These are phyloP conservation scores for Chytriomyces sp. DNA, from an alignment of 192 early-diverging fungal species.

Conservation along the genomic window DNA sequence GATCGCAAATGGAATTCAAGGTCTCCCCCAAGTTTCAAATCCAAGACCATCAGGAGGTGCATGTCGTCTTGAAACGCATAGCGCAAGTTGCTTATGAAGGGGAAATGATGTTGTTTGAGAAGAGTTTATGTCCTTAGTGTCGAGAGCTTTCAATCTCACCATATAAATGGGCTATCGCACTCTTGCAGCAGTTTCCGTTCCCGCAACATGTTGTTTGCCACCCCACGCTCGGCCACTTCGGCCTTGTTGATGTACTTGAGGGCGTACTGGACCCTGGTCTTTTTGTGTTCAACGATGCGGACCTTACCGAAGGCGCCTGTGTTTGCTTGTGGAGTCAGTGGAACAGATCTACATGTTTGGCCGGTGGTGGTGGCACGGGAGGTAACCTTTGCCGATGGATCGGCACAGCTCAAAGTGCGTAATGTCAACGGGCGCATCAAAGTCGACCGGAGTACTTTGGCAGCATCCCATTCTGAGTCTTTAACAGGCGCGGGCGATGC, in stretches of 20 bases:
- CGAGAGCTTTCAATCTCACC: too few relatives aligned
- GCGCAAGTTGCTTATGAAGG: slow-evolving; percentile 79
- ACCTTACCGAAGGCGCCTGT: slow-evolving; percentile 39
- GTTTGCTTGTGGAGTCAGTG: too few relatives aligned
- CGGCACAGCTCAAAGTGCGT: slow-evolving; percentile 81
- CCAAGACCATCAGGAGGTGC: slow-evolving; percentile 91
- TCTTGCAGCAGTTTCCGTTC: slow-evolving; percentile 87
- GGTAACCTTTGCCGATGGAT: slow-evolving; percentile 72
- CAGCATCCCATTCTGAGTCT: too few relatives aligned
- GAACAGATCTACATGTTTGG: neutral
- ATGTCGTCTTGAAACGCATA: slow-evolving; percentile 97
- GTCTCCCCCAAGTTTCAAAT: slow-evolving; percentile 96
- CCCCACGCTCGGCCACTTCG: slow-evolving; percentile 81
- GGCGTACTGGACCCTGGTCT: slow-evolving; percentile 78
- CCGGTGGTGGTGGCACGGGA: neutral
- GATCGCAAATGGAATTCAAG: slow-evolving; percentile 84
- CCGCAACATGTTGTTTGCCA: slow-evolving; percentile 88
- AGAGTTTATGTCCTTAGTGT: too few relatives aligned
- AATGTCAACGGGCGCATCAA: slow-evolving; percentile 64
- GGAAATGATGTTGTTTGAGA: too few relatives aligned
- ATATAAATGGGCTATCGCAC: slow-evolving; percentile 79
- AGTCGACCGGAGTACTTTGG: slow-evolving; percentile 12
- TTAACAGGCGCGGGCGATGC: neutral
- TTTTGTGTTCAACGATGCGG: slow-evolving; percentile 90
- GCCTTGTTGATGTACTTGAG: slow-evolving; percentile 97